Evolutionary conservation across 108 stramenopile genomes (phyloP), one percentile per base, ranked within the genome.

Genomic region (Cylindrotheca closterium): DNA sequence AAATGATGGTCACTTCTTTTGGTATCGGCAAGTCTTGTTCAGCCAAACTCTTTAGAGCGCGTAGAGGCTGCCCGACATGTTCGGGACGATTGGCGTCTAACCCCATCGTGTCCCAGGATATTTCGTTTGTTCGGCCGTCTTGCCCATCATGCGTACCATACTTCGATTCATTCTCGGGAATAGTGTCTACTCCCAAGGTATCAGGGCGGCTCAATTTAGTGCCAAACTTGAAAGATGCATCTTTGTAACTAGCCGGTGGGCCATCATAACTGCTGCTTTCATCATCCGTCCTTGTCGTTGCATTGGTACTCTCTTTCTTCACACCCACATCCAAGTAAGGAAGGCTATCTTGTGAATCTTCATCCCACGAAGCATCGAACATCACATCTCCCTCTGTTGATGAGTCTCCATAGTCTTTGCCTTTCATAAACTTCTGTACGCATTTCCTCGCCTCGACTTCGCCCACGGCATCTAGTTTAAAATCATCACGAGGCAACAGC

Each of bases 1-100:
- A 28, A n/a, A 74, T 74, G 2, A 74, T 67, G 3, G 66, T 74
- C 4, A 74, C 56, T 33, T 74, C 73, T 26, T 63, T 64, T 4
- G 73, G 73, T 15, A 74, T 5, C 10, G 59, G 66, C n/a, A 28
- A 2, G 22, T 74, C 60, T 19, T 46, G 55, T 0, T 24, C 28
- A 8, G 26, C 25, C 28, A 74, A 34, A 33, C 60, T 74, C 12
- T 63, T 47, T 3, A 74, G 21, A 8, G 66, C 73, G 10, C 28
- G 59, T 21, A 74, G 28, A 26, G 66, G 66, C 3, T 28, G 32
- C n/a, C 66, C 60, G 4, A 57, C 56, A 24, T 72, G 55, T 4
- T 55, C 61, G 2, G 47, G 37, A 18, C 37, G 49, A 47, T 24
- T 55, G 17, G 65, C 47, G 28, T 31, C 49, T 28, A 66, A 24